Percentiles rank a stretch among this genome's conserved stretches.
Conservation (phyloP, 2,329 filamentous ascomycete species). For the Leptographium lundbergii region DNA sequence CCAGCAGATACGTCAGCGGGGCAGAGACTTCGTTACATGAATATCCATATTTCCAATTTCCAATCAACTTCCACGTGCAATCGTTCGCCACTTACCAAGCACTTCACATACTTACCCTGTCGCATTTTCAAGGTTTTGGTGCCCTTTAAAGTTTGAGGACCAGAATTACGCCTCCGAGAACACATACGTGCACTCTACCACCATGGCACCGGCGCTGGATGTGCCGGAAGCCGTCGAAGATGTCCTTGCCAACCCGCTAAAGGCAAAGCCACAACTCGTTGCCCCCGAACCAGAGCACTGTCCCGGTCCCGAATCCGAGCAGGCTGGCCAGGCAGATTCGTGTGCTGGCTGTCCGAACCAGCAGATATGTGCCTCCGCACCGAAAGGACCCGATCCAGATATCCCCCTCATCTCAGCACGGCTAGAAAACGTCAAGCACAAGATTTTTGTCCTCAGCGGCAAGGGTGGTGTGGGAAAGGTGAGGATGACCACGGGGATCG, state of each 20-base stretch:
- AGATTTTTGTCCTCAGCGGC: constrained; percentile 82
- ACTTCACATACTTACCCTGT: background rate
- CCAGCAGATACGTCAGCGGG: constrained; percentile 9
- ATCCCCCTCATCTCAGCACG: constrained; percentile 78
- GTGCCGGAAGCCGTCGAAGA: constrained; percentile 53
- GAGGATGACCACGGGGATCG: background rate
- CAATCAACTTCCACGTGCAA: constrained; percentile 7
- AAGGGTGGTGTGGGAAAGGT: constrained; percentile 90
- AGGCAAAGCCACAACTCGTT: constrained; percentile 70
- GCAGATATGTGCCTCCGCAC: constrained; percentile 82
- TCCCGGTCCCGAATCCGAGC: constrained; percentile 72
- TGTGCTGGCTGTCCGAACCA: constrained; percentile 96
- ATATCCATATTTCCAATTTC: constrained; percentile 3
- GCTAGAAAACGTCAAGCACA: constrained; percentile 72
- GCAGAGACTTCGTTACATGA: background rate
- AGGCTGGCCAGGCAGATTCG: constrained; percentile 60
- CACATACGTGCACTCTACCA: background rate
- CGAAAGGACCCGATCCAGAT: constrained; percentile 92
- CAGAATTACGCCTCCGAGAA: background rate
- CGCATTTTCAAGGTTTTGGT: too few species aligned
- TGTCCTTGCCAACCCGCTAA: constrained; percentile 63
- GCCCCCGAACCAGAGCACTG: constrained; percentile 96
- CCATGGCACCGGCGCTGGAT: constrained; percentile 74
- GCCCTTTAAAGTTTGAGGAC: background rate
- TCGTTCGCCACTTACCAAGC: constrained; percentile 11